phyloP scores from a whole-genome alignment of 140 eudicot species.

The Oenanthe javanica region DNA sequence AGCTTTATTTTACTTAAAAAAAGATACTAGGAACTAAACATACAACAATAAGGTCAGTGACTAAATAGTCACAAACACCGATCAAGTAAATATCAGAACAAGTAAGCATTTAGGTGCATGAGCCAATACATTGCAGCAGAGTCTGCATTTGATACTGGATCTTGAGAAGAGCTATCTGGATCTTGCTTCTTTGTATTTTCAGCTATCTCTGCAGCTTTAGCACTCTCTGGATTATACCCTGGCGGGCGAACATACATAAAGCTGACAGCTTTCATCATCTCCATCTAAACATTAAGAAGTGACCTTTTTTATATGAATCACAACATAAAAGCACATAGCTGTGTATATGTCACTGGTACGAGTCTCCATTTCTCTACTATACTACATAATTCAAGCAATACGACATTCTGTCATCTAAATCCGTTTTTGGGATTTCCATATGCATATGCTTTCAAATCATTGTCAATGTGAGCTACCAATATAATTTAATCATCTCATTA shows the following conservation, averaged over 20 bases:
- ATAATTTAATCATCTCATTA: background rate
- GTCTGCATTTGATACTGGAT: constrained; percentile 37
- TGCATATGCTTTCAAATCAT: background rate
- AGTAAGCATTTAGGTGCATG: background rate
- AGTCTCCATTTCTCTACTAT: background rate
- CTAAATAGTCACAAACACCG: background rate
- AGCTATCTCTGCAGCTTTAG: constrained; percentile 93
- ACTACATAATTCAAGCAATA: background rate
- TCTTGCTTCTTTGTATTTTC: constrained; percentile 50
- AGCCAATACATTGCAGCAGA: constrained; percentile 38
- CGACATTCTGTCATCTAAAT: background rate
- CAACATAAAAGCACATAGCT: constrained; percentile 6
- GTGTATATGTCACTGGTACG: background rate
- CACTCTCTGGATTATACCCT: constrained; percentile 93
- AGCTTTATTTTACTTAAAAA: background rate
- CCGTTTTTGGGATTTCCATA: background rate
- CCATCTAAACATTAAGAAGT: constrained; percentile 47
- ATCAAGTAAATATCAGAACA: background rate
- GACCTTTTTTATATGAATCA: constrained; percentile 17
- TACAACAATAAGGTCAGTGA: constrained; percentile 1
- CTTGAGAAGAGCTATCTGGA: constrained; percentile 25
- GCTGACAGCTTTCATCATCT: constrained; percentile 97
- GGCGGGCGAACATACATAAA: constrained; percentile 97
- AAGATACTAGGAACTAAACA: background rate
- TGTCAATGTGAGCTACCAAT: background rate